Conservation (phyloP, 2,329 filamentous ascomycete genomes). For the Rutstroemia sp. region DNA sequence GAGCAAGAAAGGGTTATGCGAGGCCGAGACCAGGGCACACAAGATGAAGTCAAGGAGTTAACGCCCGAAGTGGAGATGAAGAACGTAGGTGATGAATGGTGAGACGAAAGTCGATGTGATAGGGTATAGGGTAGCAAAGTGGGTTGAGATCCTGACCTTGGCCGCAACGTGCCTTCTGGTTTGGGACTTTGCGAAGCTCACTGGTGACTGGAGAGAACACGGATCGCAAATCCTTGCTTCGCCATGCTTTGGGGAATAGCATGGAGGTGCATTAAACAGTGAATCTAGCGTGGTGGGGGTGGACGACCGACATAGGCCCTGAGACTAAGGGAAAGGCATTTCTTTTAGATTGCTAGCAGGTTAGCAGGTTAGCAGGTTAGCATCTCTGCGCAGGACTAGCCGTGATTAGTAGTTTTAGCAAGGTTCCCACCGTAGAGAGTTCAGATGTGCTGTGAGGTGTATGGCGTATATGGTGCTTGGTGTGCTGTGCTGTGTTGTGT, state of each 20-base stretch:
- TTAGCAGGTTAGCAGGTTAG: not conserved
- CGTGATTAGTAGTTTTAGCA: not conserved
- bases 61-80: conserved; percentile 5
- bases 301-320: conserved; percentile 1
- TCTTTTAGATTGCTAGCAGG: not conserved
- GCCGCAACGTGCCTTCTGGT: conserved; percentile 4
- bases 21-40: conserved; percentile 3
- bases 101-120: conserved; percentile 6
- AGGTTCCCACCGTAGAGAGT: not conserved
- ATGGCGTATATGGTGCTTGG: not conserved
- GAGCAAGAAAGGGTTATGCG: conserved; percentile 1
- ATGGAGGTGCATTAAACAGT: not conserved
- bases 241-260: not conserved
- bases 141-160: not conserved
- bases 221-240: conserved; percentile 3
- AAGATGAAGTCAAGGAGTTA: conserved; percentile 3
- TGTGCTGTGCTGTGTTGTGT: not conserved
- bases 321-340: not conserved
- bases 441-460: not conserved
- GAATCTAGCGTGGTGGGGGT: conserved; percentile 1
- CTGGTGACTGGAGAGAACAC: conserved; percentile 4
- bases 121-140: conserved; percentile 1
- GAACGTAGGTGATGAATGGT: conserved; percentile 4
- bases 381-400: not conserved
- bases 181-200: not conserved